phyloP scores from a whole-genome alignment of 176 grass and related monocot species.

The Neostapfia colusana region DNA sequence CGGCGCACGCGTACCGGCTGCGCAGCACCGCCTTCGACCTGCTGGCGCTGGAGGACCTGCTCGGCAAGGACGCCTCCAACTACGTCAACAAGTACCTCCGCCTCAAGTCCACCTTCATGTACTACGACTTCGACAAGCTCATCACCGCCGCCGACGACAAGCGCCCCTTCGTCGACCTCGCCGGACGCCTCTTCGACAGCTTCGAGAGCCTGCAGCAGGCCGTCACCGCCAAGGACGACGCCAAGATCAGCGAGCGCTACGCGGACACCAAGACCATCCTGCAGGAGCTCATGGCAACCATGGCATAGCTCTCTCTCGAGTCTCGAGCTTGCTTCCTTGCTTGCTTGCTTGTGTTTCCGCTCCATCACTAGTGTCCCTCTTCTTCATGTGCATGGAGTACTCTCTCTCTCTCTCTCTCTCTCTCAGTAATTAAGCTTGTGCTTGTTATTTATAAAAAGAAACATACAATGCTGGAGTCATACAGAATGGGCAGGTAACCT shows the following conservation, averaged over 20 bases:
- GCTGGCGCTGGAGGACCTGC: conserved; percentile 75
- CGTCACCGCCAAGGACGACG: conserved; percentile 51
- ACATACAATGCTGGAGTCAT: conserved; percentile 15
- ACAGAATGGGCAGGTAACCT: neutral
- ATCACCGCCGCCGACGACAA: conserved; percentile 61
- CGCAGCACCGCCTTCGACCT: conserved; percentile 85
- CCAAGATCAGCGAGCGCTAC: conserved; percentile 47
- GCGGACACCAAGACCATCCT: conserved; percentile 53
- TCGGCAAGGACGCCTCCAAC: conserved; percentile 71
- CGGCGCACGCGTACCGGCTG: conserved; percentile 58
- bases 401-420: too few relatives aligned
- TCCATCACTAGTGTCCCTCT: too few relatives aligned
- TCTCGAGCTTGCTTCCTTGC: too few relatives aligned
- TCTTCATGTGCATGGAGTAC: too few relatives aligned
- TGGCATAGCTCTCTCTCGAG: too few relatives aligned
- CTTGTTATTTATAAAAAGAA: too few relatives aligned
- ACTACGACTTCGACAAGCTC: conserved; percentile 88
- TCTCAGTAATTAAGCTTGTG: too few relatives aligned
- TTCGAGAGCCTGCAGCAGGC: conserved; percentile 64
- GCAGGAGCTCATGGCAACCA: conserved; percentile 63
- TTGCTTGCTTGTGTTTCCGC: too few relatives aligned
- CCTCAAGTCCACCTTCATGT: conserved; percentile 84
- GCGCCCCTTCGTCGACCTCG: conserved; percentile 43
- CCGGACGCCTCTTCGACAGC: conserved; percentile 77
- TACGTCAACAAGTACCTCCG: conserved; percentile 88